Evolutionary conservation across 176 grass and related monocot species (phyloP), one percentile per base, ranked within the genome.

Genomic region (Lolium rigidum): DNA sequence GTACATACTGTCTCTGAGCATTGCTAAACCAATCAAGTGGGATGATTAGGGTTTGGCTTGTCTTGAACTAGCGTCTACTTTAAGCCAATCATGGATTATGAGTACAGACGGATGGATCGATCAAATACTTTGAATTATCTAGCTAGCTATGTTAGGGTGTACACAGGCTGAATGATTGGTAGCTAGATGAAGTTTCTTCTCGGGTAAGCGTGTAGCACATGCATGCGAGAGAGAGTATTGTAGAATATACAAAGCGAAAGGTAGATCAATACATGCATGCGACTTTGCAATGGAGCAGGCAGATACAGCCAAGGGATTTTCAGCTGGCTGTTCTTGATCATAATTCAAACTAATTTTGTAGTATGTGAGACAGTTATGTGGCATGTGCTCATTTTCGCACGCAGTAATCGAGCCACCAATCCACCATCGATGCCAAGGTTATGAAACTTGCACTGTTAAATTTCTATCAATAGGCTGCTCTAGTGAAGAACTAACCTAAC

Each of bases 181-280:
- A 76, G 89, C 20, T 76, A 87, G 85, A 75, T 9, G 85, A 91
- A 81, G 85, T 91, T 91, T 87, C 89, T 87, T 87, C 81, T 76
- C 12, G 15, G 16, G 59, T 44, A 91, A 87, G 81, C 80, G 31
- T 84, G 85, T 70, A 84, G 12, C 25, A 70, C 85, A 63, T 91
- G 89, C 69, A 0, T 66, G 13, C 13, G 28, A 47, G 8, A 47
- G 8, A 14, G 60, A 49, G 20, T 74, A 50, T 43, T 80, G 44
- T 31, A 84, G 35, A 74, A 10, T 57, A 14, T 57, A 83, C 56
- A 49, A 26, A 26, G 80, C 20, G 6, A 73, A 43, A 55, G 11
- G 35, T 50, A 14, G 21, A 47, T 79, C 37, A 77, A 39, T 9
- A 62, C 73, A 64, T 10, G 39, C 44, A 59, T 41, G 26, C 18